Evolutionary conservation across 225 moss, liverwort and hornwort species (phyloP).

Genomic region (Thuidium tamariscinum): DNA sequence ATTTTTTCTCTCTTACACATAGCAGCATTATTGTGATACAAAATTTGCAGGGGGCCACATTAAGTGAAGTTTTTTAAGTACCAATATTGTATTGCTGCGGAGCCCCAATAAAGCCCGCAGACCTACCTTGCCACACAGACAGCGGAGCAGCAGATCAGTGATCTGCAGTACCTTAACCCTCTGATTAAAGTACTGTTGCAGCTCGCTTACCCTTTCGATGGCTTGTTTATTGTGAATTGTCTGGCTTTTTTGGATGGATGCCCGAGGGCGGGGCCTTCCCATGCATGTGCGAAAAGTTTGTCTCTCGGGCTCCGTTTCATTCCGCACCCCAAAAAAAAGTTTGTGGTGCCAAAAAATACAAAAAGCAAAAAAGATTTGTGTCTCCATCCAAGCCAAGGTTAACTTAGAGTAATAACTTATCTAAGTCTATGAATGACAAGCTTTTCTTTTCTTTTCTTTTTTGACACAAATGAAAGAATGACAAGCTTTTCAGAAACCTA

Average conservation of each 20-base stretch:
- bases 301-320: neutral
- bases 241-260: neutral
- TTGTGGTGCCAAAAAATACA: too few species aligned
- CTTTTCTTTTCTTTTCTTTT: too few species aligned
- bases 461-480: too few species aligned
- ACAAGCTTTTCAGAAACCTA: neutral
- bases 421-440: neutral
- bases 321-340: too few species aligned
- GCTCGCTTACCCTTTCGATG: neutral
- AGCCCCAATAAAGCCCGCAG: neutral
- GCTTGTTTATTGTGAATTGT: neutral
- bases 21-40: neutral
- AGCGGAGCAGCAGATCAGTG: neutral
- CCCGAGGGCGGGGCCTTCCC: neutral
- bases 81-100: neutral
- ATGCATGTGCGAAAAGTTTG: neutral
- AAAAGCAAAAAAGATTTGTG: too few species aligned
- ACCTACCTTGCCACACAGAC: neutral
- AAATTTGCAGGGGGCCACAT: neutral
- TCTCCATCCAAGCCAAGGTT: neutral
- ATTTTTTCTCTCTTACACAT: neutral
- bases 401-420: neutral
- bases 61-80: neutral
- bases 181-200: neutral
- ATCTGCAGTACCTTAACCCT: neutral